phyloP scores from a whole-genome alignment of 2,329 filamentous ascomycete genomes.

The Arthrobotrys sinensis region DNA sequence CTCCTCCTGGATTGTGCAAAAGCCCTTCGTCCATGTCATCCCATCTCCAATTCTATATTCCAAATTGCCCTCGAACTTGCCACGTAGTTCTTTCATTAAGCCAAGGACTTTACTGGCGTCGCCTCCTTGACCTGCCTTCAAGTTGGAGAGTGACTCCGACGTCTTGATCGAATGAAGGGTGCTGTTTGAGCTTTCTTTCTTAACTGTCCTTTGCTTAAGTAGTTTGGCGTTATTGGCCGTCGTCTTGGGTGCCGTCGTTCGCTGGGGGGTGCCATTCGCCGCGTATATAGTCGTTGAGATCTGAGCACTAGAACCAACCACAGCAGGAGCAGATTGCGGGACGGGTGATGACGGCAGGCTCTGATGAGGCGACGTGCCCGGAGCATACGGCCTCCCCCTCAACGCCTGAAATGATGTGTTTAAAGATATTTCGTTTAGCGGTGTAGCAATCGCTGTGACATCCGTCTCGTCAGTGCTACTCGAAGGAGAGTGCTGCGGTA shows the following conservation, averaged over 20 bases:
- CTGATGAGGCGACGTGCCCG: constrained; percentile 30
- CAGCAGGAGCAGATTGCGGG: not conserved
- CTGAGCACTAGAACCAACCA: constrained; percentile 21
- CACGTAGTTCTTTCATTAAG: constrained; percentile 83
- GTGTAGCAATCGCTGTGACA: constrained; percentile 9
- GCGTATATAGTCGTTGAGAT: constrained; percentile 48
- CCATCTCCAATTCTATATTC: constrained; percentile 78
- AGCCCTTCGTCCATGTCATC: constrained; percentile 78
- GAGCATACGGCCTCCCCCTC: constrained; percentile 30
- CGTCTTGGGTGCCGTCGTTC: constrained; percentile 17
- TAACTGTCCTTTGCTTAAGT: constrained; percentile 36
- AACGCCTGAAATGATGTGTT: constrained; percentile 37
- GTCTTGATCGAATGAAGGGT: constrained; percentile 31
- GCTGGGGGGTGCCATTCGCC: constrained; percentile 25
- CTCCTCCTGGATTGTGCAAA: constrained; percentile 83
- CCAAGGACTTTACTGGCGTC: constrained; percentile 81
- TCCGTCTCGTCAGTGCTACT: constrained; percentile 37
- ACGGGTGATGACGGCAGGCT: constrained; percentile 37
- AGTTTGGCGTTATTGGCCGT: constrained; percentile 37
- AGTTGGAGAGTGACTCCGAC: constrained; percentile 41
- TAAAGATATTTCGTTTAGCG: constrained; percentile 32
- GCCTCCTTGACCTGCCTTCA: constrained; percentile 66
- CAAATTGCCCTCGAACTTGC: constrained; percentile 83
- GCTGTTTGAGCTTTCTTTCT: constrained; percentile 40
- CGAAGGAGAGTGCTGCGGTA: constrained; percentile 54